Percentiles rank a stretch among this genome's conserved stretches.
These are phyloP conservation scores for Physcomitrium patens DNA, from an alignment of 225 moss, liverwort and hornwort species.

Conservation along the genomic window DNA sequence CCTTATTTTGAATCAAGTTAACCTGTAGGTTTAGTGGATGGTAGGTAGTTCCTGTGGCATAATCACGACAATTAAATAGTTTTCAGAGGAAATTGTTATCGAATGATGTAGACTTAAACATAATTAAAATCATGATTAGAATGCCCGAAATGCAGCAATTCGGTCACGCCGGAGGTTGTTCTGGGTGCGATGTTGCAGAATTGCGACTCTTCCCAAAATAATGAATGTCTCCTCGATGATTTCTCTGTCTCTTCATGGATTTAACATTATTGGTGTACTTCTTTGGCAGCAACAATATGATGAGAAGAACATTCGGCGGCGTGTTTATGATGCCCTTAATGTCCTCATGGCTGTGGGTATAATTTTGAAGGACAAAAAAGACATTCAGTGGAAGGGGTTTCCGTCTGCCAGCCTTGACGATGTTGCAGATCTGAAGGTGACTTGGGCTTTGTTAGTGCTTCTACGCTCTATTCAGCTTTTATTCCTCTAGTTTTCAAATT, in stretches of 20 bases:
- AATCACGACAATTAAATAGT: background rate
- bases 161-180: slow-evolving; percentile 23
- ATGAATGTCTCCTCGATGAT: slow-evolving; percentile 35
- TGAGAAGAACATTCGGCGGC: slow-evolving; percentile 94
- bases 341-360: slow-evolving; percentile 99
- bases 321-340: slow-evolving; percentile 97
- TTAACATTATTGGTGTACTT: slow-evolving; percentile 54
- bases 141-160: background rate
- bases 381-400: slow-evolving; percentile 98
- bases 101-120: background rate
- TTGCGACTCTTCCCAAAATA: slow-evolving; percentile 4
- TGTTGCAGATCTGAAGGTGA: slow-evolving; percentile 82
- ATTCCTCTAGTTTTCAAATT: slow-evolving; percentile 9
- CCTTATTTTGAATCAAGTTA: slow-evolving; percentile 12
- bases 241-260: slow-evolving; percentile 45
- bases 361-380: slow-evolving; percentile 95
- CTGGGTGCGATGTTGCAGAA: slow-evolving; percentile 22
- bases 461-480: slow-evolving; percentile 8
- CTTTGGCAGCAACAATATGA: slow-evolving; percentile 97
- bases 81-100: background rate
- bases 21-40: background rate
- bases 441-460: slow-evolving; percentile 22
- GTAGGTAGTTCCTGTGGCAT: background rate
- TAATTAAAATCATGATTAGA: background rate
- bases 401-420: slow-evolving; percentile 89